Evolutionary conservation across 1,284 basidiomycete species (phyloP).

Genomic region (Blastosporella zonata): DNA sequence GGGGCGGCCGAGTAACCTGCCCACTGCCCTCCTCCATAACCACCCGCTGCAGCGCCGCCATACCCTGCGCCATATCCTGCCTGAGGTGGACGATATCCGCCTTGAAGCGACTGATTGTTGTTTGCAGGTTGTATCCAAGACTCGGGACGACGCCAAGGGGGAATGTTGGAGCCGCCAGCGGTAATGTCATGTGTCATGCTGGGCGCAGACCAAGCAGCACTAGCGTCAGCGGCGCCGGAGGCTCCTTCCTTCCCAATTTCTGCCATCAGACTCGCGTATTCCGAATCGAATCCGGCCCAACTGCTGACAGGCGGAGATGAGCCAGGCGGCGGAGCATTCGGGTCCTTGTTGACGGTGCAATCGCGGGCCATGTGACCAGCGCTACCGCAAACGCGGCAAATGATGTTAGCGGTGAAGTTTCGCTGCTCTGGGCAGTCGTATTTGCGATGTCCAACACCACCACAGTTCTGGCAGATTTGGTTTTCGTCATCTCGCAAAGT

Average conservation of each 20-base stretch:
- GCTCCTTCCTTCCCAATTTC: slow-evolving; percentile 89
- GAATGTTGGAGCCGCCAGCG: slow-evolving; percentile 75
- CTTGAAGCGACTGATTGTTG: slow-evolving; percentile 44
- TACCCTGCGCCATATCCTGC: slow-evolving; percentile 38
- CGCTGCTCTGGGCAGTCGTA: slow-evolving; percentile 96
- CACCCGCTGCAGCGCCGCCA: slow-evolving; percentile 34
- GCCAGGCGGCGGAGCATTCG: slow-evolving; percentile 50
- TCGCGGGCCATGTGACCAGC: slow-evolving; percentile 97
- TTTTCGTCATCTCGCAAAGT: slow-evolving; percentile 99
- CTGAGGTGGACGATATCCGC: slow-evolving; percentile 55
- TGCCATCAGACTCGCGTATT: slow-evolving; percentile 97
- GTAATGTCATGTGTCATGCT: slow-evolving; percentile 70
- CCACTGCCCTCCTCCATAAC: slow-evolving; percentile 45
- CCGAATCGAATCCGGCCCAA: slow-evolving; percentile 87
- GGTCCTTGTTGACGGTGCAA: slow-evolving; percentile 83
- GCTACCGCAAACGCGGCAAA: slow-evolving; percentile 93
- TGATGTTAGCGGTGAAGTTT: slow-evolving; percentile 97
- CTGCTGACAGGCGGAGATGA: slow-evolving; percentile 41
- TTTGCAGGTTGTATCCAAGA: slow-evolving; percentile 65
- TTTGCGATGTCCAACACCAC: slow-evolving; percentile 91
- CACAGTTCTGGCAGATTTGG: slow-evolving; percentile 98
- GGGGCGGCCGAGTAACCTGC: slow-evolving; percentile 41
- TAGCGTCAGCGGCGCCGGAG: slow-evolving; percentile 52
- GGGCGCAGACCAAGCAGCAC: slow-evolving; percentile 58
- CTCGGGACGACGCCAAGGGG: slow-evolving; percentile 85